Percentiles rank a stretch among this genome's conserved stretches.
phyloP scores from a whole-genome alignment of 805 yeast genomes.

The Nakazawaea wickerhamii region DNA sequence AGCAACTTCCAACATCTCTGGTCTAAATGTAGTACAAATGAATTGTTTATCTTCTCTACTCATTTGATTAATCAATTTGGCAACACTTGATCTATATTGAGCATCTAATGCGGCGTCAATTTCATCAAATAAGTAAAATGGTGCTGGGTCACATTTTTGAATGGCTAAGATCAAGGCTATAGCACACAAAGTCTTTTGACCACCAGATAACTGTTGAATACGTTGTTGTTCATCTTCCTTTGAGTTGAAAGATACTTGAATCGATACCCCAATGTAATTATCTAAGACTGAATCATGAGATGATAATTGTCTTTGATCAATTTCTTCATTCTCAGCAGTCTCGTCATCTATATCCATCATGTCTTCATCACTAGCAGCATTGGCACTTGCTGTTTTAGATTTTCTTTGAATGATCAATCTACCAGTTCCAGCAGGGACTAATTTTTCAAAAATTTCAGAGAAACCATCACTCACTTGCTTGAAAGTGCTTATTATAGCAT shows the following conservation, averaged over 20 bases:
- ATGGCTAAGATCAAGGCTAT: conserved; percentile 89
- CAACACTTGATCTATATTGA: conserved; percentile 85
- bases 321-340: conserved; percentile 18
- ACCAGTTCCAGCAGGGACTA: conserved; percentile 85
- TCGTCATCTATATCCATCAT: conserved; percentile 18
- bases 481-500: conserved; percentile 77
- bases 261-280: conserved; percentile 74
- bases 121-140: conserved; percentile 93
- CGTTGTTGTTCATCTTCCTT: conserved; percentile 78
- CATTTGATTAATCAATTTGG: conserved; percentile 60
- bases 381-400: conserved; percentile 14
- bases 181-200: conserved; percentile 96
- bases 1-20: conserved; percentile 86
- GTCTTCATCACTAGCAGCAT: conserved; percentile 19
- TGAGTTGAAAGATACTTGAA: conserved; percentile 85
- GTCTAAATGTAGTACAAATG: conserved; percentile 92
- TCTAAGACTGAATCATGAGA: conserved; percentile 30
- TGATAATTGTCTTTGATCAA: conserved; percentile 14
- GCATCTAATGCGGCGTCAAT: conserved; percentile 94
- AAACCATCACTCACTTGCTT: conserved; percentile 71
- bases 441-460: conserved; percentile 63
- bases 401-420: conserved; percentile 57
- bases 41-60: conserved; percentile 70
- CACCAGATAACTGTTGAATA: conserved; percentile 91
- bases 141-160: conserved; percentile 94